Evolutionary conservation across 2,329 filamentous ascomycete species (phyloP), one percentile per base, ranked within the genome.

Genomic region (Reticulascus tulasneorum): DNA sequence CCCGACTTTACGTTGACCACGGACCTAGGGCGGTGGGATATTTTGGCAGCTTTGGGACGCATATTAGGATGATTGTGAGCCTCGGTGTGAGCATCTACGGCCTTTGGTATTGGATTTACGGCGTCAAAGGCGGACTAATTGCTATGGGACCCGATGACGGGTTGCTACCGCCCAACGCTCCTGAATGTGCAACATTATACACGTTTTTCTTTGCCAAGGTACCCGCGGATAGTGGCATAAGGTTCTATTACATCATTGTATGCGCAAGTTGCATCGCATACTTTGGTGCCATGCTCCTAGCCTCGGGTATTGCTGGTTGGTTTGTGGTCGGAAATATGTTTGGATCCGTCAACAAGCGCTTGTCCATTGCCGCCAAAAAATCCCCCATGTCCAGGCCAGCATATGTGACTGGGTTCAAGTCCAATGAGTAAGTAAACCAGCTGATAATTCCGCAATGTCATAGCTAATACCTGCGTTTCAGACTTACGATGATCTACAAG

Each of bases 31-130:
- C 46, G 2, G 39, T 54, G 4, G 32, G 47, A 11, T 27, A 26
- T 15, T 54, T 51, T 29, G 51, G 51, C 19, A 42, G 47, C 21
- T 47, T 48, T 16, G 52, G 49, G 9, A 52, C 51, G 1, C 51
- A 54, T 36, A 33, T 47, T 21, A 42, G 51, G 5, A 29, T 55
- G 8, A 26, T 46, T 7, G 32, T 52, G 17, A 45, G 48, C 22
- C 29, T 49, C n/a, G 46, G 37, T 19, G 38, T 54, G n/a, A 47
- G 47, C 33, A 20, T 40, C 5, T 56, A 45, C 23, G 52, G 50
- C 2, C n/a, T 48, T 6, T 56, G 53, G 53, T 55, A 51, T 39
- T 56, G 53, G 52, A 32, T 44, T 19, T 44, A 40, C 19, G 51
- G 52, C 20, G 36, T 53, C 6, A 29, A 21, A 8, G 39, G 35